Evolutionary conservation across 495 filamentous ascomycete species (phyloP), one percentile per base, ranked within the genome.

Genomic region (Aspergillus nidulans): DNA sequence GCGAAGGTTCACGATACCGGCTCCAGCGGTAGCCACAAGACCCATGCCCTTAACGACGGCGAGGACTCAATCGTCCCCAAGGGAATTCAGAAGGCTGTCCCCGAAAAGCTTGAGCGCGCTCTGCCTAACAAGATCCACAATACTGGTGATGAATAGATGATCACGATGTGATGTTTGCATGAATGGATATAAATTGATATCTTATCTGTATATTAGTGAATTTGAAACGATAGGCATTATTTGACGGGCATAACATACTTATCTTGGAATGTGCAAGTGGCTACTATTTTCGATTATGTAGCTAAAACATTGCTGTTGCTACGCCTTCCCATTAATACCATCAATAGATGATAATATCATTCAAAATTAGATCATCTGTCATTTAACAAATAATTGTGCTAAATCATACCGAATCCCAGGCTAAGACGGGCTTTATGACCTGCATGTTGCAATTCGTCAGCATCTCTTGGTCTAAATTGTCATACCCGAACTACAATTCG

Each of bases 51-150:
- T 16, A 53, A 53, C 25, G 51, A 53, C 0, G 51, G 51, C 25
- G 25, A 53, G 16, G 51, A 53, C 40, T 53, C 51, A 6, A 45
- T 45, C 8, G 51, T 53, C 1, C 51, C 51, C 16, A 53, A 53
- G 51, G 51, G 51, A 8, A 23, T 53, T 16, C 51, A 53, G 25
- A 53, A 53, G 41, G 41, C 41, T 6, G 51, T 53, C 8, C 51
- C 51, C n/a, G 40, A 53, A 41, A 36, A 16, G 8, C 7, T 53
- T 8, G 51, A 53, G 40, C 51, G 51, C 51, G 40, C 40, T 1
- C 24, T 53, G 40, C 51, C 51, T 9, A 53, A 53, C 40, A 53
- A 53, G 50, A 53, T 53, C 39, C 50, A 53, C 40, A 53, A 53
- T 15, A 46, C 51, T 34, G 51, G 51, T 13, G 40, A 53, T 36